phyloP scores from a whole-genome alignment of 2,329 filamentous ascomycete genomes.

The Epichloe festucae region DNA sequence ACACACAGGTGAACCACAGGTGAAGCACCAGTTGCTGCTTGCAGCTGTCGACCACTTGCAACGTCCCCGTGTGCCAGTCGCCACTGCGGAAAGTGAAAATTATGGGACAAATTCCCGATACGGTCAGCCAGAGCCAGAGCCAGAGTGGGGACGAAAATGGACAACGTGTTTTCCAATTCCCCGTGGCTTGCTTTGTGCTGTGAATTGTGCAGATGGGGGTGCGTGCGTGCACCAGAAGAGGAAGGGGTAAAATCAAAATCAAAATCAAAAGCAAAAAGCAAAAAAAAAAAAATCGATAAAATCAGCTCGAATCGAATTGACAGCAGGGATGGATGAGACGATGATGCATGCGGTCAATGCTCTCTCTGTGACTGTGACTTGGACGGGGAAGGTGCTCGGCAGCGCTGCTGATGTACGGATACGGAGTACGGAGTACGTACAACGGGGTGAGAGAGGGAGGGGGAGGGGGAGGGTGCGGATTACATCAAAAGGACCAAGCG shows the following conservation, averaged over 20 bases:
- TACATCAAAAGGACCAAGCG: no score
- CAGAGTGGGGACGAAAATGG: not conserved
- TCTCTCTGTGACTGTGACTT: no score
- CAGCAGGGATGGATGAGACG: no score
- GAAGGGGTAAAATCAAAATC: not conserved
- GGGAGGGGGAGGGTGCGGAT: no score
- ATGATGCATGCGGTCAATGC: no score
- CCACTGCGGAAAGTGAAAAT: not conserved
- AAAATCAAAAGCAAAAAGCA: not conserved
- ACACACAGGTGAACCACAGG: not conserved
- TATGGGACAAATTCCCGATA: not conserved
- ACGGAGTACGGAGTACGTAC: no score
- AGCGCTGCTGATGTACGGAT: no score
- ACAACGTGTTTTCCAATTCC: not conserved
- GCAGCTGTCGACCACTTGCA: not conserved
- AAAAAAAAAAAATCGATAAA: no score
- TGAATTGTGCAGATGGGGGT: not conserved
- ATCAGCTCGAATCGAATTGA: no score
- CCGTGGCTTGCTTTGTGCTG: not conserved
- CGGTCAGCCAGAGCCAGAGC: not conserved
- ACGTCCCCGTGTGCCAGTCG: not conserved
- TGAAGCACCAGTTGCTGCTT: not conserved
- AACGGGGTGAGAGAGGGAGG: no score
- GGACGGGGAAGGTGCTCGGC: no score
- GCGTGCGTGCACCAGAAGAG: not conserved